Evolutionary conservation across 805 yeast species (phyloP).

Genomic region (Candida xyloterini): DNA sequence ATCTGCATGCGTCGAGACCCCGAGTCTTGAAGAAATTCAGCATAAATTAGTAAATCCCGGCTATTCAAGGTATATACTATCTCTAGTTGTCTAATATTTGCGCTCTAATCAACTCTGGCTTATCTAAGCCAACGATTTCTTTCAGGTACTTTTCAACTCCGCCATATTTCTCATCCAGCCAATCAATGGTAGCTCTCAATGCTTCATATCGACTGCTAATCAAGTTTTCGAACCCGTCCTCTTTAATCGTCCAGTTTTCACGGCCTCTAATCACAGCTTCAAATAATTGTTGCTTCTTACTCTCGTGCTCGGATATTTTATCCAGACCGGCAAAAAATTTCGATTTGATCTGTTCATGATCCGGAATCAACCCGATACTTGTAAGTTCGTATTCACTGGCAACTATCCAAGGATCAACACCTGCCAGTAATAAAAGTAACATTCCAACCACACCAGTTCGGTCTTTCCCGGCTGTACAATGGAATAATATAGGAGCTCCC

Average conservation of each 20-base stretch:
- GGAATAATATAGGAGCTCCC: conserved; percentile 54
- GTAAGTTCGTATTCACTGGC: conserved; percentile 79
- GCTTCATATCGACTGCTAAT: conserved; percentile 65
- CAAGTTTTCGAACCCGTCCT: conserved; percentile 57
- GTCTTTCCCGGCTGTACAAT: conserved; percentile 87
- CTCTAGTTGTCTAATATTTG: conserved; percentile 19
- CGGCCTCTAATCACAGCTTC: conserved; percentile 37
- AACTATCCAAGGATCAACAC: conserved; percentile 62
- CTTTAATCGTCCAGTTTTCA: conserved; percentile 39
- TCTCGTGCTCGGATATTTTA: conserved; percentile 20
- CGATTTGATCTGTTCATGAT: conserved; percentile 37
- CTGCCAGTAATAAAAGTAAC: conserved; percentile 58
- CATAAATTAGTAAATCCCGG: conserved; percentile 1
- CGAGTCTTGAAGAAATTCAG: background rate
- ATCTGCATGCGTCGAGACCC: background rate
- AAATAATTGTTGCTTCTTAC: conserved; percentile 25
- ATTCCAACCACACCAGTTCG: conserved; percentile 76
- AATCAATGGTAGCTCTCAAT: conserved; percentile 61
- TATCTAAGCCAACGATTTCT: conserved; percentile 43
- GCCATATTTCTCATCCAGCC: conserved; percentile 50
- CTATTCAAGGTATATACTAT: conserved; percentile 1
- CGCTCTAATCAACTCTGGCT: conserved; percentile 38
- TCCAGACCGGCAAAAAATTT: conserved; percentile 34
- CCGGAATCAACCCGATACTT: conserved; percentile 56
- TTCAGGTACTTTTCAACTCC: conserved; percentile 46